Evolutionary conservation across 2,329 filamentous ascomycete genomes (phyloP), one percentile per base, ranked within the genome.

Genomic region (Trichoderma sp.): DNA sequence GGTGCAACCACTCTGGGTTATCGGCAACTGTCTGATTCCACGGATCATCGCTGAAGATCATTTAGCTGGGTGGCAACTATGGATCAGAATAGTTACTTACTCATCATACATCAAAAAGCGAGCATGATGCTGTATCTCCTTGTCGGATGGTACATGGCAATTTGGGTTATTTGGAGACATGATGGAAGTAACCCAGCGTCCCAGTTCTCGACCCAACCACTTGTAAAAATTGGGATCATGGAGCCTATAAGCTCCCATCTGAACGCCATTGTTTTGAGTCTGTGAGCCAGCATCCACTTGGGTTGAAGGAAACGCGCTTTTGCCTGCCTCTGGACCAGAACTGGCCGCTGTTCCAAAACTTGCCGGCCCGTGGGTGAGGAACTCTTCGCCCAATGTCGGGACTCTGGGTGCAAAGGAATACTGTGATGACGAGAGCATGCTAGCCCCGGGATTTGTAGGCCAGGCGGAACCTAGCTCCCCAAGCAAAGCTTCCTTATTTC

Each of bases 81-180:
- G 8, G 21, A 14, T 7, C 14, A 4, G 24, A 4, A 14, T 14
- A 26, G 6, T 14, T 26, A 89, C 55, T 58, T 24, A 58, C 55
- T 58, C 55, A 2, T 58, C 55, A 37, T 21, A 58, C 32, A 58
- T 34, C 18, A 58, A 34, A 4, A 30, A 58, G 2, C 55, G 28
- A 34, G 55, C 55, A 24, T 58, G 30, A 34, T 58, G 34, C 14
- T 60, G 59, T 5, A 60, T 21, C 24, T 60, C 59, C 26, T 60
- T 37, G 10, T 60, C 59, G n/a, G 34, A 39, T 8, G 59, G 59
- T 18, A 60, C 13, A 18, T 60, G 59, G 2, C 59, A 21, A 46
- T 46, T 60, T 10, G 59, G 59, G 24, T 60, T 60, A 60, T 43
- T 18, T n/a, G n/a, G n/a, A 37, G 59, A 60, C 18, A 60, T 46